A percentile compares a stretch with the other conserved stretches of the same genome.
These are phyloP conservation scores for Murraya koenigii DNA, from an alignment of 345 rosid genomes.

Conservation along the genomic window DNA sequence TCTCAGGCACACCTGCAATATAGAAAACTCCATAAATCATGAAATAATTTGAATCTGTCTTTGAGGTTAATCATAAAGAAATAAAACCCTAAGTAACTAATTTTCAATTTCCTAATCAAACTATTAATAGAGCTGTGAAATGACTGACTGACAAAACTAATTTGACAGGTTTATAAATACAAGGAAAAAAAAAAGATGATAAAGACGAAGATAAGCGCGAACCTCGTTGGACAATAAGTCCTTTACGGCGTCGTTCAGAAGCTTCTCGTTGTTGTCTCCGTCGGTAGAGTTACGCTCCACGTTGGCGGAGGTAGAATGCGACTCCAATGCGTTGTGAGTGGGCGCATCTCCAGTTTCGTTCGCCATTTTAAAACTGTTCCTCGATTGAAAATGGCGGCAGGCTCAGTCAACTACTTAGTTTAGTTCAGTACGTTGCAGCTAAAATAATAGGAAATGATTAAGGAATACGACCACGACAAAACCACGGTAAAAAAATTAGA, in stretches of 20 bases:
- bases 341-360: constrained; percentile 17
- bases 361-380: constrained; percentile 33
- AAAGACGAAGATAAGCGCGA: constrained; percentile 8
- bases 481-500: no score
- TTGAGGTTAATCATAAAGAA: not conserved
- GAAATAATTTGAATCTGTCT: not conserved
- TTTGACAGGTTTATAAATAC: not conserved
- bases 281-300: not conserved
- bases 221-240: constrained; percentile 64
- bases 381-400: constrained; percentile 4
- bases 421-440: not conserved
- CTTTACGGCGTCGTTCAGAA: constrained; percentile 46
- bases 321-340: constrained; percentile 4
- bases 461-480: no score
- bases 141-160: not conserved
- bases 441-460: no score
- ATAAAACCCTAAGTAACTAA: not conserved
- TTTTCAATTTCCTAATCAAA: not conserved
- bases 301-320: constrained; percentile 5
- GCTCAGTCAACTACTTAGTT: not conserved
- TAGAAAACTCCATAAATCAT: not conserved
- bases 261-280: constrained; percentile 25
- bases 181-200: not conserved
- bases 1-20: constrained; percentile 66
- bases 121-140: not conserved